Base-by-base conservation (phyloP, 2,329 filamentous ascomycete species). In the Fusarium austroafricanum region DNA sequence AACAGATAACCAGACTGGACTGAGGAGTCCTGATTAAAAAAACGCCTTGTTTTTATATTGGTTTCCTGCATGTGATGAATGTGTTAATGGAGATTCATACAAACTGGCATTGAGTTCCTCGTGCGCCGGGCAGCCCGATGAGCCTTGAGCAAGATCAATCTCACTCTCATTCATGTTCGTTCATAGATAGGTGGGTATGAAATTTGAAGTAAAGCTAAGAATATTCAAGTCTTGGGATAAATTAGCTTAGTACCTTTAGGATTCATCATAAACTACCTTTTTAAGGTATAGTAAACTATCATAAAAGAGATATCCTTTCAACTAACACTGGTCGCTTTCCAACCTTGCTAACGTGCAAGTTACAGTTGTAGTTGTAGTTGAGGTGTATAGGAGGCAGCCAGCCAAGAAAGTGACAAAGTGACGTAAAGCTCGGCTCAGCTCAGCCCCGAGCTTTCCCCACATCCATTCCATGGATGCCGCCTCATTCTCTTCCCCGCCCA, bases 1-100 rank as follows among this genome's bases (percentile, higher is more conserved):
- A 68, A 75, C 72, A 76, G 74, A 76, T 55, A 73, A 73, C 73
- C 73, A 74, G 73, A 74, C 69, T 75, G 72, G 74, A 75, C 74
- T 75, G 74, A 73, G 74, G 59, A 71, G 74, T 76, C 73, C 73
- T 73, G 54, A 68, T 61, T 70, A 73, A 76, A 76, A 75, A 75
- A 73, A 73, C 50, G 71, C 63, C 69, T 71, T 70, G 72, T 68
- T 72, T 72, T 71, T n/a, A 67, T 39, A 40, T 55, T 45, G 21
- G 11, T 44, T 39, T 28, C 8, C 5, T 10, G 15, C 1, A n/a
- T n/a, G n/a, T n/a, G n/a, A n/a, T n/a, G n/a, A n/a, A n/a, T n/a
- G n/a, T n/a, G n/a, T n/a, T n/a, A n/a, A n/a, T n/a, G n/a, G n/a
- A n/a, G n/a, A n/a, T n/a, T n/a, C n/a, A n/a, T n/a, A n/a, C n/a